A percentile compares a stretch with the other conserved stretches of the same genome.
Conservation (phyloP, 805 yeast species). For the Pichia insulana region DNA sequence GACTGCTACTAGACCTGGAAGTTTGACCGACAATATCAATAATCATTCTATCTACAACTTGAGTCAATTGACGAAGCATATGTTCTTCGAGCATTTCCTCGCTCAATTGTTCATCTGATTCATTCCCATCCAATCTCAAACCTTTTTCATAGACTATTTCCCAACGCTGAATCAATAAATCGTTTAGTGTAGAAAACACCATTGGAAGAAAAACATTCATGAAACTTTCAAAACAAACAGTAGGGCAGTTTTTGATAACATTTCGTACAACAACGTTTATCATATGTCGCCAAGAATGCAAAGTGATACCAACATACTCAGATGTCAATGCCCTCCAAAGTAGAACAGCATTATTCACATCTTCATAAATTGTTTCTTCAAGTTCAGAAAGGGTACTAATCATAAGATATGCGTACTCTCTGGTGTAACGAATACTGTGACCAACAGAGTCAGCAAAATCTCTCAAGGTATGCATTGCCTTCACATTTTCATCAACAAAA, state of each 20-base stretch:
- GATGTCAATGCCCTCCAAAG: slow-evolving; percentile 86
- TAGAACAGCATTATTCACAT: slow-evolving; percentile 68
- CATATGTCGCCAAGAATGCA: slow-evolving; percentile 97
- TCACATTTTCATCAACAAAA: slow-evolving; percentile 87
- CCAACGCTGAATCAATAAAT: slow-evolving; percentile 73
- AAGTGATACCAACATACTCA: slow-evolving; percentile 74
- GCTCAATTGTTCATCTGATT: slow-evolving; percentile 74
- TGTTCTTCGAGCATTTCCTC: slow-evolving; percentile 99
- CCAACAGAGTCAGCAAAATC: slow-evolving; percentile 98
- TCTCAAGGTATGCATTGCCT: slow-evolving; percentile 85
- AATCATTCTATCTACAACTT: slow-evolving; percentile 77
- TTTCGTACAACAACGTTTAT: slow-evolving; percentile 82
- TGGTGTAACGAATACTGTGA: slow-evolving; percentile 86
- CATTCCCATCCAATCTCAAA: slow-evolving; percentile 42
- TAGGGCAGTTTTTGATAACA: slow-evolving; percentile 83
- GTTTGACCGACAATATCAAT: slow-evolving; percentile 84
- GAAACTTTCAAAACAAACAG: slow-evolving; percentile 53
- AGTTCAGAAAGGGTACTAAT: slow-evolving; percentile 82
- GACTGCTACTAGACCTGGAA: slow-evolving; percentile 37
- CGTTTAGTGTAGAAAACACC: slow-evolving; percentile 63
- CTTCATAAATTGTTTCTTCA: slow-evolving; percentile 80
- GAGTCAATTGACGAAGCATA: slow-evolving; percentile 83
- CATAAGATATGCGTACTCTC: slow-evolving; percentile 90
- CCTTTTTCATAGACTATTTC: slow-evolving; percentile 51
- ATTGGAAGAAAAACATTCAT: slow-evolving; percentile 73